These are phyloP conservation scores for Cryptosporidium parvum DNA, from an alignment of 169 alveolate species.

Conservation along the genomic window DNA sequence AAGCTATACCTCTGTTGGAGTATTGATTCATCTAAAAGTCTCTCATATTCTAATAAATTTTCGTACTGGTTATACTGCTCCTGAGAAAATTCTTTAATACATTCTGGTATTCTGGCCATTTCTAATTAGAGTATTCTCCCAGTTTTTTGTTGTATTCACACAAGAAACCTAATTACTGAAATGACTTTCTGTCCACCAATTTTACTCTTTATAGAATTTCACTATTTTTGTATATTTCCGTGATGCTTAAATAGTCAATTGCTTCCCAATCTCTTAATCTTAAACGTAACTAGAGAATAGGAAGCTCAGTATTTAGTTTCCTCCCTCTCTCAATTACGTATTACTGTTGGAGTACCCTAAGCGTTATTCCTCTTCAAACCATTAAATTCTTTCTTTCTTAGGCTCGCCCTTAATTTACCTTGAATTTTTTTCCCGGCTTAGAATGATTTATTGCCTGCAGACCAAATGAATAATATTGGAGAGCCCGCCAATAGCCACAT, in stretches of 20 bases:
- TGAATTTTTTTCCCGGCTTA: neutral
- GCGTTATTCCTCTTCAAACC: neutral
- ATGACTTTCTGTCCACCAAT: neutral
- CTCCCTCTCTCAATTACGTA: neutral
- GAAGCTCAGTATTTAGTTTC: neutral
- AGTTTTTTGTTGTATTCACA: neutral
- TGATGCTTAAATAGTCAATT: neutral
- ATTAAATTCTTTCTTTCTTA: no score
- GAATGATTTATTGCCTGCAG: neutral
- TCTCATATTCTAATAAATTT: slow-evolving; percentile 51
- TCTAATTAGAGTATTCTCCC: neutral
- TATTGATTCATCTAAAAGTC: slow-evolving; percentile 63
- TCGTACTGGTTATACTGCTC: slow-evolving; percentile 57
- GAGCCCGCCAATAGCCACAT: slow-evolving; percentile 13
- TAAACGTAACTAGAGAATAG: neutral
- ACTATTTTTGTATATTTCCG: no score
- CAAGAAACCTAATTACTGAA: neutral
- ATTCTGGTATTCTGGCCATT: slow-evolving; percentile 63
- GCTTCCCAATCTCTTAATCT: neutral
- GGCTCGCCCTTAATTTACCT: neutral
- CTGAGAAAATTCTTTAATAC: slow-evolving; percentile 50
- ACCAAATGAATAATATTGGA: neutral
- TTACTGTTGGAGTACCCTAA: no score
- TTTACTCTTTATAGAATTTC: neutral
- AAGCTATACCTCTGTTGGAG: slow-evolving; percentile 68